Evolutionary conservation across 1,284 basidiomycete genomes (phyloP).

Genomic region (Termitomyces sp.): DNA sequence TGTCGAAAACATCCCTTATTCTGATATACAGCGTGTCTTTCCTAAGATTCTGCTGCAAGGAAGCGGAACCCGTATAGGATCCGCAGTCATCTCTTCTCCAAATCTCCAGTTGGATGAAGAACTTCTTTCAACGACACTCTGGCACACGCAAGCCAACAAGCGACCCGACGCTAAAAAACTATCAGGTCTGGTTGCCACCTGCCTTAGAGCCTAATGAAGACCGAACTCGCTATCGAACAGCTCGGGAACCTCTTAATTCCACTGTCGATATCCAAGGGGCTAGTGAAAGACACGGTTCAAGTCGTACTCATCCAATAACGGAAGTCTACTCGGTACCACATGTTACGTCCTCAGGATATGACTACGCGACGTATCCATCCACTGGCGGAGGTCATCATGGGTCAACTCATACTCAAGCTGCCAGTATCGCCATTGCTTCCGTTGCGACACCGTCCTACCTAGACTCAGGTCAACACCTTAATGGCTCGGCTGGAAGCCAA

Average conservation of each 20-base stretch:
- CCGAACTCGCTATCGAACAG: conserved; percentile 18
- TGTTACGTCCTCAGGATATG: conserved; percentile 3
- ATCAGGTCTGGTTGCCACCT: conserved; percentile 27
- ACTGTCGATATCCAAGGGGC: conserved; percentile 14
- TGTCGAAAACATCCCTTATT: conserved; percentile 34
- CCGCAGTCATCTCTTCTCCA: conserved; percentile 11
- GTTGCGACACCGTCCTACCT: conserved; percentile 1
- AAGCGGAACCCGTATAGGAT: conserved; percentile 14
- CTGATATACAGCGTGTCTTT: conserved; percentile 16
- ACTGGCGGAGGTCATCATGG: conserved; percentile 4
- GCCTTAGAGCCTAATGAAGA: conserved; percentile 17
- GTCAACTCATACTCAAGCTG: not conserved
- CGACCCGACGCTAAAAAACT: conserved; percentile 27
- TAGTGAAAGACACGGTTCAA: conserved; percentile 25
- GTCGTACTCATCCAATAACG: conserved; percentile 19
- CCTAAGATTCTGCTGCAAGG: conserved; percentile 14
- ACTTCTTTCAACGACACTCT: conserved; percentile 42
- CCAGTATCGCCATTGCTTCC: not conserved
- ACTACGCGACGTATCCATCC: conserved; percentile 13
- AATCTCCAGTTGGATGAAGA: conserved; percentile 39
- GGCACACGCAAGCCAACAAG: conserved; percentile 34
- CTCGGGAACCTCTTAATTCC: conserved; percentile 6
- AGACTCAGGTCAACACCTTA: conserved; percentile 1
- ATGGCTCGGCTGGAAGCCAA: conserved; percentile 3
- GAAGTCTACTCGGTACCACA: conserved; percentile 6